phyloP scores from a whole-genome alignment of 2,329 filamentous ascomycete genomes.

The Trichoderma sp. region DNA sequence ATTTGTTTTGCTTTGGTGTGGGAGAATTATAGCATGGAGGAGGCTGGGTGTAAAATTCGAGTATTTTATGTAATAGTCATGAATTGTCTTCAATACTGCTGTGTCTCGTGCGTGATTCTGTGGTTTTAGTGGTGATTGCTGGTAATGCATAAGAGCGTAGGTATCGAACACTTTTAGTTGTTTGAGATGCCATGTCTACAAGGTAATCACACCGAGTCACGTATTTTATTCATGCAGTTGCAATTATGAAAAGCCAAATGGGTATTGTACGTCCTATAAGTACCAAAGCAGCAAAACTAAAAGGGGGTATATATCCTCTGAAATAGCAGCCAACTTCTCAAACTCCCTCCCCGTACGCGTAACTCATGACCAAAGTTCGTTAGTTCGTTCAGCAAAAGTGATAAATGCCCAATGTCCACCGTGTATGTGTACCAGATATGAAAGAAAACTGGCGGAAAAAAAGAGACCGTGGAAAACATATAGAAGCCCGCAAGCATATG shows the following conservation, averaged over 20 bases:
- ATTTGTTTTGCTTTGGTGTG: not conserved
- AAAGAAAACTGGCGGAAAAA: not conserved
- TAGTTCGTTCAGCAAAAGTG: not conserved
- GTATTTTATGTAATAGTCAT: slow-evolving; percentile 15
- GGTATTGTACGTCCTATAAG: slow-evolving; percentile 2
- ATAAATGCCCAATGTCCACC: not conserved
- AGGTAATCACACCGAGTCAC: not conserved
- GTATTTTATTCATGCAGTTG: not conserved
- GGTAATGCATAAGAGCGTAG: not conserved
- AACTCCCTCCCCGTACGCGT: not conserved
- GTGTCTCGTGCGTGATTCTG: not conserved
- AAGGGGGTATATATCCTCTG: not conserved
- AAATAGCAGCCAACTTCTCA: not conserved
- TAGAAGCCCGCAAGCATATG: not conserved
- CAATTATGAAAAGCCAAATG: not conserved
- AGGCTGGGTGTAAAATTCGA: not conserved
- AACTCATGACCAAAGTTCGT: not conserved
- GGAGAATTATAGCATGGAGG: not conserved
- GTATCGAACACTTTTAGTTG: not conserved
- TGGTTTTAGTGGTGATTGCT: not conserved
- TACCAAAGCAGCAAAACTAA: not conserved
- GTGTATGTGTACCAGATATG: not conserved
- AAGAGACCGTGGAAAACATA: not conserved
- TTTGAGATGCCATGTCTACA: too few relatives aligned
- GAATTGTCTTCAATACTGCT: not conserved